phyloP scores from a whole-genome alignment of 306 rosid species.

The Medicago arabica region DNA sequence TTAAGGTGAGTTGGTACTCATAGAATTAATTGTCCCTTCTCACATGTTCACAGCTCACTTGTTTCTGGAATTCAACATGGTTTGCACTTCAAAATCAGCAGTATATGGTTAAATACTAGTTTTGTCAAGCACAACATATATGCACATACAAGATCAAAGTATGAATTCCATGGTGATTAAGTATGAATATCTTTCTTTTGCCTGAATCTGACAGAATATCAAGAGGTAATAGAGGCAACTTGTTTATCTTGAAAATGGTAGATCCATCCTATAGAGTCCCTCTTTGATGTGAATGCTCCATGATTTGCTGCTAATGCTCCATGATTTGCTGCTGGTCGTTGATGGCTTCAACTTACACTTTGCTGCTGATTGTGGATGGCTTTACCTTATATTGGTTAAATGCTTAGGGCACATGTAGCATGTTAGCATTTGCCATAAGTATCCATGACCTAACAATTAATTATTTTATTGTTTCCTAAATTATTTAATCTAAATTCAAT shows the following conservation, averaged over 20 bases:
- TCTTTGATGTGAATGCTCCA: conserved; percentile 46
- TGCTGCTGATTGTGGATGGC: neutral
- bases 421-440: no score
- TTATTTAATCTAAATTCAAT: no score
- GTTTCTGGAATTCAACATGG: neutral
- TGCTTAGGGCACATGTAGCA: no score
- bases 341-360: neutral
- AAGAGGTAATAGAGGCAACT: conserved; percentile 83
- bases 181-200: conserved; percentile 24
- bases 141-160: no score
- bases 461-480: no score
- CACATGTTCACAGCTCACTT: neutral
- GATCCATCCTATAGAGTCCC: conserved; percentile 89
- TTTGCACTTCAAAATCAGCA: neutral
- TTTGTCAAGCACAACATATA: neutral
- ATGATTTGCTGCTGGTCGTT: neutral
- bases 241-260: conserved; percentile 83
- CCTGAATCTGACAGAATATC: conserved; percentile 65
- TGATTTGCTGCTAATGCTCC: neutral
- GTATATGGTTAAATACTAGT: conserved; percentile 1
- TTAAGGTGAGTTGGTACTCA: conserved; percentile 56
- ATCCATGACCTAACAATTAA: no score
- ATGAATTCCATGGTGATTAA: conserved; percentile 7
- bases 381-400: neutral
- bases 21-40: conserved; percentile 4